These are phyloP conservation scores for Rhodotorula glutinis DNA, from an alignment of 1,284 basidiomycete genomes.

Conservation along the genomic window DNA sequence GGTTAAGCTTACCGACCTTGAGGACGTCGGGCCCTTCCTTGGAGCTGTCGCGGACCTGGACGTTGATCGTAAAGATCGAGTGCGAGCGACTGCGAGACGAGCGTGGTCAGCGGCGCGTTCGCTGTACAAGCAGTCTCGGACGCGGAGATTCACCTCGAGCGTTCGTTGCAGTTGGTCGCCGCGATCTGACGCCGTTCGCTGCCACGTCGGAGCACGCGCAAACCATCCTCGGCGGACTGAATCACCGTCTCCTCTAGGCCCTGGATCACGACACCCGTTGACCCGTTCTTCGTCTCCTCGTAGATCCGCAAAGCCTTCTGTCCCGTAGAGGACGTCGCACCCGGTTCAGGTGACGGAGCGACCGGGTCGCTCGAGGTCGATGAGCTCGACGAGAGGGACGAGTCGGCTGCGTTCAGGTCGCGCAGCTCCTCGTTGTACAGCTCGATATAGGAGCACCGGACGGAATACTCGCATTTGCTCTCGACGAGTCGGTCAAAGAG, in stretches of 20 bases:
- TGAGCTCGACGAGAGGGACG: conserved; percentile 10
- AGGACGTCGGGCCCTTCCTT: conserved; percentile 76
- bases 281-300: conserved; percentile 74
- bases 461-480: conserved; percentile 75
- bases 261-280: conserved; percentile 73
- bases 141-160: conserved; percentile 60
- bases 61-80: conserved; percentile 94
- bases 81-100: conserved; percentile 71
- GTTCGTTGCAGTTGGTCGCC: conserved; percentile 96
- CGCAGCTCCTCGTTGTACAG: conserved; percentile 99
- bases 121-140: background rate
- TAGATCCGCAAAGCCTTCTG: conserved; percentile 75
- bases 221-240: conserved; percentile 76
- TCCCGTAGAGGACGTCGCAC: conserved; percentile 50
- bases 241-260: conserved; percentile 89
- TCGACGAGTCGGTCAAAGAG: conserved; percentile 80
- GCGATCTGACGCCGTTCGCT: conserved; percentile 89
- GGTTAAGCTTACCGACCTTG: conserved; percentile 90
- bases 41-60: conserved; percentile 79
- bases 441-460: conserved; percentile 92
- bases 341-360: conserved; percentile 53
- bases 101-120: background rate
- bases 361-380: background rate
- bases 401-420: conserved; percentile 79
- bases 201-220: conserved; percentile 80